Evolutionary conservation across 208 protist species (phyloP).

Genomic region (Strigomonas galati): DNA sequence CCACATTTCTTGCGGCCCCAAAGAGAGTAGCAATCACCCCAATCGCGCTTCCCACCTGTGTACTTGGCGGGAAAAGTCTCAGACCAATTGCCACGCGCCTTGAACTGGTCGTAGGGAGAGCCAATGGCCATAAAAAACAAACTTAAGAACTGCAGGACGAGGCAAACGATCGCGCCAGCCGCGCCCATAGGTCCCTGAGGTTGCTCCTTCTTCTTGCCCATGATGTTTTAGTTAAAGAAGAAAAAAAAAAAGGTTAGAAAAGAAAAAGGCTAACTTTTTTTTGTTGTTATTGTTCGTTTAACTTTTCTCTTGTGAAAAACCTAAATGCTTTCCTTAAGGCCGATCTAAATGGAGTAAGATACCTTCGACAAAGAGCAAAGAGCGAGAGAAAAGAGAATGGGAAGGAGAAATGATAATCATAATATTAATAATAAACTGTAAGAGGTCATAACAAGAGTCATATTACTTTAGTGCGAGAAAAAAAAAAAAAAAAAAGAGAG

Average conservation of each 20-base stretch:
- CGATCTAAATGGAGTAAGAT: neutral
- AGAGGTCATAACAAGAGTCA: neutral
- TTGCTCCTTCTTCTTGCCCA: slow-evolving; percentile 21
- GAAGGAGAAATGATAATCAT: neutral
- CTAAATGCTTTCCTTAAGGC: neutral
- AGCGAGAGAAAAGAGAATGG: neutral
- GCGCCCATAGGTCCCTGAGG: slow-evolving; percentile 21
- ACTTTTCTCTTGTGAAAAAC: neutral
- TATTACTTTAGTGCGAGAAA: neutral
- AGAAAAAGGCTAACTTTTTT: slow-evolving; percentile 3
- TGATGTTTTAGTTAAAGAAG: slow-evolving; percentile 9
- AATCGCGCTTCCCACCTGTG: neutral
- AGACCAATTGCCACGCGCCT: slow-evolving; percentile 20
- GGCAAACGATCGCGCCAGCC: slow-evolving; percentile 12
- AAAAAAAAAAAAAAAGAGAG: slow-evolving; percentile 5
- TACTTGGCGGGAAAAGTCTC: too few species aligned
- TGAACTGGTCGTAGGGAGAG: slow-evolving; percentile 29
- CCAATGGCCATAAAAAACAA: slow-evolving; percentile 35
- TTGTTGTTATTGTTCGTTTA: neutral
- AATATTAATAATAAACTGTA: slow-evolving; percentile 1
- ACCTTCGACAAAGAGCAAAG: neutral
- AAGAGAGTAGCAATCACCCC: slow-evolving; percentile 26
- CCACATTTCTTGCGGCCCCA: slow-evolving; percentile 29
- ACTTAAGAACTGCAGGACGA: slow-evolving; percentile 25
- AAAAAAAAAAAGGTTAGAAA: slow-evolving; percentile 2